These are phyloP conservation scores for Tylopilus subfusipes DNA, from an alignment of 768 basidiomycete species.

Conservation along the genomic window DNA sequence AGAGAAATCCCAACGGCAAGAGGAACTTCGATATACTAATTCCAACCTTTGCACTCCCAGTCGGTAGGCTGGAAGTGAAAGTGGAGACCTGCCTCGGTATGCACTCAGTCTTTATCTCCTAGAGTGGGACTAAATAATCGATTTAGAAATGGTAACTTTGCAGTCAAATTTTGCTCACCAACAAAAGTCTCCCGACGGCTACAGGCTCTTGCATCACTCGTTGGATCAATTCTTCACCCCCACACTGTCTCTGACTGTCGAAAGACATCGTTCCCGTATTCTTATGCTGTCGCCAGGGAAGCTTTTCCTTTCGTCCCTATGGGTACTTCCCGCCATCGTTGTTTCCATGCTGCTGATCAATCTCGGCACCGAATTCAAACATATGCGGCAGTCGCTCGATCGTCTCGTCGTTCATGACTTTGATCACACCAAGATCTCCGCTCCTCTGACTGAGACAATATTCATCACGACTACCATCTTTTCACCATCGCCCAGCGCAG, in stretches of 20 bases:
- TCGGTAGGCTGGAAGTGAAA: constrained; percentile 62
- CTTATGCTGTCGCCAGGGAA: constrained; percentile 10
- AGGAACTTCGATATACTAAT: constrained; percentile 48
- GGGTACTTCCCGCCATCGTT: constrained; percentile 15
- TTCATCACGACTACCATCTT: constrained; percentile 30
- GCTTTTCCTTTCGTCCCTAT: constrained; percentile 13
- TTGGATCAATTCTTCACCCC: constrained; percentile 59
- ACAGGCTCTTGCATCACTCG: constrained; percentile 53
- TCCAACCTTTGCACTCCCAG: constrained; percentile 69
- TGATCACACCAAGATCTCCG: constrained; percentile 4
- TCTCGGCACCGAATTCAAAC: constrained; percentile 26
- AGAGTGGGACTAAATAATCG: constrained; percentile 26
- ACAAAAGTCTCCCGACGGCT: constrained; percentile 37
- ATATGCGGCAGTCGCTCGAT: constrained; percentile 26
- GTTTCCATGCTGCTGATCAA: constrained; percentile 21
- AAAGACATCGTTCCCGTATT: constrained; percentile 4
- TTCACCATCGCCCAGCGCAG: constrained; percentile 6
- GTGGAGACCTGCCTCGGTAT: constrained; percentile 54
- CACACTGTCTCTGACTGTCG: constrained; percentile 38
- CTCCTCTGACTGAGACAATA: constrained; percentile 23
- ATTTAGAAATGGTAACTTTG: constrained; percentile 41
- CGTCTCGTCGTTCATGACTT: constrained; percentile 6
- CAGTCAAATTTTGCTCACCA: constrained; percentile 58
- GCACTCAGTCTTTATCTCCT: constrained; percentile 14
- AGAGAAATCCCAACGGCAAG: constrained; percentile 33